Percentiles rank a stretch among this genome's conserved stretches.
These are phyloP conservation scores for Vigna unguiculata DNA, from an alignment of 306 rosid species.

Conservation along the genomic window DNA sequence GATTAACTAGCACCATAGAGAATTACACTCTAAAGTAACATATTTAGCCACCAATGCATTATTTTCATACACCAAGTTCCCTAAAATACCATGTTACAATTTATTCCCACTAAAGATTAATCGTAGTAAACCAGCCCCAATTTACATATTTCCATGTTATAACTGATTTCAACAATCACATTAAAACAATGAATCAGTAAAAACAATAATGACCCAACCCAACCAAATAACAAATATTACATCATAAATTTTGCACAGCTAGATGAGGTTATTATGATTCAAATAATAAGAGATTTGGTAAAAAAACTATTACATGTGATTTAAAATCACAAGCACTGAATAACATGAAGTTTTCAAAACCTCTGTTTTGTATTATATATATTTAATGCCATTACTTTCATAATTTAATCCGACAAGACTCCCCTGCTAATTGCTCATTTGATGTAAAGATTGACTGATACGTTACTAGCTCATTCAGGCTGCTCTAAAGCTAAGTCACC, in stretches of 20 bases:
- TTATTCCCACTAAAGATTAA: neutral
- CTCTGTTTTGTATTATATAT: neutral
- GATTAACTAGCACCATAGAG: neutral
- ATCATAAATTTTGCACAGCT: neutral
- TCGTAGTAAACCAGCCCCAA: neutral
- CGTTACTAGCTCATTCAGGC: neutral
- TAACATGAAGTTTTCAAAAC: neutral
- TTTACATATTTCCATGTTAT: slow-evolving; percentile 14
- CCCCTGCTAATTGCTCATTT: slow-evolving; percentile 16
- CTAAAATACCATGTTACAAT: slow-evolving; percentile 14
- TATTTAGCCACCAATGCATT: slow-evolving; percentile 8
- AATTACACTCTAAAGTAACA: slow-evolving; percentile 5
- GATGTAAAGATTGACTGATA: neutral
- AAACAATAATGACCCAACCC: slow-evolving; percentile 9
- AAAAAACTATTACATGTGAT: neutral
- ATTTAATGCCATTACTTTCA: neutral
- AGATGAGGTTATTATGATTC: slow-evolving; percentile 11
- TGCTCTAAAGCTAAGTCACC: slow-evolving; percentile 1
- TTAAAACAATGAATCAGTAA: neutral
- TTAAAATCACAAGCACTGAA: neutral
- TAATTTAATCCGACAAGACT: neutral
- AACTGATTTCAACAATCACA: neutral
- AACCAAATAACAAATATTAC: slow-evolving; percentile 11
- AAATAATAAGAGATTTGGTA: neutral
- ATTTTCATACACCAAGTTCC: slow-evolving; percentile 15